Percentiles rank a stretch among this genome's conserved stretches.
Conservation (phyloP, 2,329 filamentous ascomycete genomes). For the Colletotrichum graminicola region DNA sequence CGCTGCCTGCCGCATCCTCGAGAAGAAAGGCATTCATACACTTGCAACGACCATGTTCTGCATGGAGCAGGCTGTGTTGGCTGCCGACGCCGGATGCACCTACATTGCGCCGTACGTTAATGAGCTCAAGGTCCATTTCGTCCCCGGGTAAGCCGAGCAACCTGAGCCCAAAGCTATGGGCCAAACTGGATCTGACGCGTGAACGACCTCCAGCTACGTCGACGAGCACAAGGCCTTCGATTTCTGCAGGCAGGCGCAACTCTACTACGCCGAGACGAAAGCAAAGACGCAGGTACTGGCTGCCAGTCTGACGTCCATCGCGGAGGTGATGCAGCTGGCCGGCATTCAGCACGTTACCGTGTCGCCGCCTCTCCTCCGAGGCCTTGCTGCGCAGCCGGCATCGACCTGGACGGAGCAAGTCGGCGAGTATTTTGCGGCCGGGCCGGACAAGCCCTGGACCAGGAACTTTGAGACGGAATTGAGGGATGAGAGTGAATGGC, state of each 20-base stretch:
- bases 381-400: conserved; percentile 56
- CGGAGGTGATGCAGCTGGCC: conserved; percentile 69
- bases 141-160: conserved; percentile 55
- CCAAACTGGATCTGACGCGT: not conserved
- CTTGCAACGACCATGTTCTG: conserved; percentile 74
- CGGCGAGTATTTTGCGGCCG: conserved; percentile 48
- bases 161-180: not conserved
- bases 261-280: conserved; percentile 60
- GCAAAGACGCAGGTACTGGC: conserved; percentile 65
- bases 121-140: conserved; percentile 73
- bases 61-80: conserved; percentile 69
- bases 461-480: conserved; percentile 43
- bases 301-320: conserved; percentile 67
- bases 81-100: conserved; percentile 67
- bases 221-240: conserved; percentile 63
- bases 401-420: conserved; percentile 49
- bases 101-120: conserved; percentile 77
- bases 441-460: conserved; percentile 46
- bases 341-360: conserved; percentile 72
- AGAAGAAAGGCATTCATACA: conserved; percentile 66
- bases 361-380: conserved; percentile 63
- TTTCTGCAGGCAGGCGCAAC: conserved; percentile 64
- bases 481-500: conserved; percentile 61
- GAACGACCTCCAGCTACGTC: conserved; percentile 54
- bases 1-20: conserved; percentile 67